phyloP scores from a whole-genome alignment of 2,329 filamentous ascomycete species.

The Amauroascus verrucosus region DNA sequence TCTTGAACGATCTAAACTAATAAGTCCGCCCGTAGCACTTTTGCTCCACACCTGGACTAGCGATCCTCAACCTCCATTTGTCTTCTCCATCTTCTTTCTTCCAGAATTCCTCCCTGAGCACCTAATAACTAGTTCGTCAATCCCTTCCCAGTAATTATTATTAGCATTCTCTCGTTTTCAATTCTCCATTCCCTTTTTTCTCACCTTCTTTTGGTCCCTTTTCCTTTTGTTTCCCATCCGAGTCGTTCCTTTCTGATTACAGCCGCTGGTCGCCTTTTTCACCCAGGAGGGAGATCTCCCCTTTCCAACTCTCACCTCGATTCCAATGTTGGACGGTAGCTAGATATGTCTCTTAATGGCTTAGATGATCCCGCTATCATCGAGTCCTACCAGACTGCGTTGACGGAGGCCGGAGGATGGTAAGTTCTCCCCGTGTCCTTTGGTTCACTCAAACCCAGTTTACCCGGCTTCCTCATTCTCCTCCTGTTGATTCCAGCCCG shows the following conservation, averaged over 20 bases:
- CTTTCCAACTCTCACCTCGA: background rate
- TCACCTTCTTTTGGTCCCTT: constrained; percentile 6
- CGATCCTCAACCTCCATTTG: background rate
- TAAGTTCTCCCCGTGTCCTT: constrained; percentile 42
- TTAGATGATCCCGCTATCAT: constrained; percentile 70
- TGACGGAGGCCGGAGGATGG: constrained; percentile 86
- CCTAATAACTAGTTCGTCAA: no score
- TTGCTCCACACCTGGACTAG: background rate
- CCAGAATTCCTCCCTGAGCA: background rate
- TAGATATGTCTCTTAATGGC: constrained; percentile 84
- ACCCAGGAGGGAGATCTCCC: background rate
- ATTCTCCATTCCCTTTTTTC: constrained; percentile 12
- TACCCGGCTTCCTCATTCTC: background rate
- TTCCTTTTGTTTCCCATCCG: background rate
- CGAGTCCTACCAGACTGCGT: constrained; percentile 72
- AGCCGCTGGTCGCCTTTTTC: background rate
- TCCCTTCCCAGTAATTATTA: no score
- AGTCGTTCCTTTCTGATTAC: constrained; percentile 6
- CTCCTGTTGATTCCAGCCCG: background rate
- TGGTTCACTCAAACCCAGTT: background rate
- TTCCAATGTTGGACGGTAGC: constrained; percentile 17
- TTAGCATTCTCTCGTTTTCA: constrained; percentile 13
- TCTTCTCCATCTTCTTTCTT: constrained; percentile 3
- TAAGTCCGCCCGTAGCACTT: background rate
- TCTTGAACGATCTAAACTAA: background rate